These are phyloP conservation scores for Tricholoma flavovirens DNA, from an alignment of 768 basidiomycete genomes.

Conservation along the genomic window DNA sequence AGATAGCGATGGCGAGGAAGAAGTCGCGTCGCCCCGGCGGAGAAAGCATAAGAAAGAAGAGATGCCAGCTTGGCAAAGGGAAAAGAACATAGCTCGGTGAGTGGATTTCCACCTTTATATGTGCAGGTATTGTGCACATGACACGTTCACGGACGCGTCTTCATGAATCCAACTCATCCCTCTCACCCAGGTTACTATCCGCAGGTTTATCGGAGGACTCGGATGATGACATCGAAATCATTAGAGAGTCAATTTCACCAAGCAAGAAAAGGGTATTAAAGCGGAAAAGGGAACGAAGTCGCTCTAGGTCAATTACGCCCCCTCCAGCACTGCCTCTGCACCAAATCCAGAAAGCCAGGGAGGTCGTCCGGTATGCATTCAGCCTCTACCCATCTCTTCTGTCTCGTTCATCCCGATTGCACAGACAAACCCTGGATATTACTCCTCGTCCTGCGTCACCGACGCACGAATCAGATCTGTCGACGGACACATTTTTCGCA, in stretches of 20 bases:
- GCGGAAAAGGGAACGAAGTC: slow-evolving; percentile 46
- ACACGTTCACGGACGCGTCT: slow-evolving; percentile 1
- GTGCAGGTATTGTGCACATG: background rate
- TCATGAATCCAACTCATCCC: background rate
- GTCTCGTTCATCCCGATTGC: background rate
- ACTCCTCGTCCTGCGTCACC: slow-evolving; percentile 44
- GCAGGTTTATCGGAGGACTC: slow-evolving; percentile 39
- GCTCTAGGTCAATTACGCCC: slow-evolving; percentile 71
- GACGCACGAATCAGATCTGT: slow-evolving; percentile 38
- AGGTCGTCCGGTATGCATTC: slow-evolving; percentile 51
- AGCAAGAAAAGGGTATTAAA: slow-evolving; percentile 28
- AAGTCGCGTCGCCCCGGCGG: slow-evolving; percentile 25
- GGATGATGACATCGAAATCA: slow-evolving; percentile 36
- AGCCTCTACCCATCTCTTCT: background rate
- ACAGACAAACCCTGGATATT: slow-evolving; percentile 44
- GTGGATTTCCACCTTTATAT: slow-evolving; percentile 7
- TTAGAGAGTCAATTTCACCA: slow-evolving; percentile 19
- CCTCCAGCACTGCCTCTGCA: slow-evolving; percentile 56
- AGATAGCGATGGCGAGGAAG: slow-evolving; percentile 25
- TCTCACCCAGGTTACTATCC: slow-evolving; percentile 32
- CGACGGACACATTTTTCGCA: slow-evolving; percentile 42
- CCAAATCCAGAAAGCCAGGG: slow-evolving; percentile 50
- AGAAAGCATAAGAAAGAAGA: slow-evolving; percentile 34
- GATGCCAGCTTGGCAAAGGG: slow-evolving; percentile 39
- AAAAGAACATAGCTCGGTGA: slow-evolving; percentile 36